Percentiles rank a stretch among this genome's conserved stretches.
Conservation (phyloP, 139 green algal species). For the Volvox reticuliferus region DNA sequence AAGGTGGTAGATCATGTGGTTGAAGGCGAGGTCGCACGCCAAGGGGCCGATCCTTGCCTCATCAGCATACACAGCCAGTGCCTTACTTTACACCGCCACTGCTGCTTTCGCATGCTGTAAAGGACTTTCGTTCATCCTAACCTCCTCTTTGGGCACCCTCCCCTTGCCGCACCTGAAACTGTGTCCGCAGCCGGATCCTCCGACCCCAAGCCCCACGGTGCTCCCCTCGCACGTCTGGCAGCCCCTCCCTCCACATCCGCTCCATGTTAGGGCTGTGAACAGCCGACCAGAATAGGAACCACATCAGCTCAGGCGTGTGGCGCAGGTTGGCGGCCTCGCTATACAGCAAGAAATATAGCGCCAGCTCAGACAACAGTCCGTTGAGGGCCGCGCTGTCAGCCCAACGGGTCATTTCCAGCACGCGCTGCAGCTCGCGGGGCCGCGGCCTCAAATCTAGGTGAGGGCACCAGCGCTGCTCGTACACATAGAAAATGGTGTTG, state of each 20-base stretch:
- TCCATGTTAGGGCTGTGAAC: constrained; percentile 9
- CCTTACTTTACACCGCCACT: no score
- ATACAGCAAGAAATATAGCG: constrained; percentile 84
- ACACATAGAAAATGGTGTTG: constrained; percentile 8
- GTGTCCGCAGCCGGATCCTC: neutral
- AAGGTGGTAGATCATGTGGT: no score
- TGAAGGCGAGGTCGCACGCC: no score
- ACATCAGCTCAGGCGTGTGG: constrained; percentile 79
- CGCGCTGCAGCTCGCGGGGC: neutral
- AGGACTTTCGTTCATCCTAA: no score
- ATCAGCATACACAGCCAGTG: no score
- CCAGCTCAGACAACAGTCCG: constrained; percentile 56
- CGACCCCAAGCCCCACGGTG: neutral
- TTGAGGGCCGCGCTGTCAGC: neutral
- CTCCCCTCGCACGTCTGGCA: neutral
- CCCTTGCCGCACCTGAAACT: neutral
- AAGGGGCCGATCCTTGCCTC: no score
- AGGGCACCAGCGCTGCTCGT: neutral
- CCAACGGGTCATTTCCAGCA: neutral
- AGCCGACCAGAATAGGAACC: constrained; percentile 75
- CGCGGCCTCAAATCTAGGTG: neutral
- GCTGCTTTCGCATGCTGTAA: no score
- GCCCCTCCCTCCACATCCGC: neutral
- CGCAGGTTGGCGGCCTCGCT: constrained; percentile 44
- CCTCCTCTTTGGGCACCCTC: neutral